Conservation (phyloP, 768 basidiomycete species). For the Sarcodon sp. region DNA sequence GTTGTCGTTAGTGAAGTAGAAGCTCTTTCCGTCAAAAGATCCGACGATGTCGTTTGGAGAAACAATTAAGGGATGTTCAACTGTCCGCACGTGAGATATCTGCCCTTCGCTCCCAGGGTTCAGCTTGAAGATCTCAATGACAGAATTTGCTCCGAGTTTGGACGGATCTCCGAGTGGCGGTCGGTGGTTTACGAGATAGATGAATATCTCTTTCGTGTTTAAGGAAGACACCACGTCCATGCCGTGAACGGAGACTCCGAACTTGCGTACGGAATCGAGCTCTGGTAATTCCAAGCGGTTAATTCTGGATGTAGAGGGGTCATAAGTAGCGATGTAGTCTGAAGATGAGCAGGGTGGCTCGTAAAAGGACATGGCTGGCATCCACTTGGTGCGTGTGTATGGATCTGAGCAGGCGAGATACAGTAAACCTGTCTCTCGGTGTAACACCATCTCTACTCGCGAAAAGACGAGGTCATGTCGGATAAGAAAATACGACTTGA, state of each 20-base stretch:
- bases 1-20: constrained; percentile 64
- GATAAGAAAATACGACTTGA: not conserved
- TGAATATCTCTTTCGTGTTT: constrained; percentile 30
- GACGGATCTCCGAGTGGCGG: constrained; percentile 28
- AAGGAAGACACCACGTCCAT: constrained; percentile 54
- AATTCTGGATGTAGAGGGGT: constrained; percentile 30
- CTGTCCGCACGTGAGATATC: constrained; percentile 42
- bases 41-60: constrained; percentile 71
- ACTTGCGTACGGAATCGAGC: constrained; percentile 17
- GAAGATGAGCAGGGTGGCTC: constrained; percentile 23
- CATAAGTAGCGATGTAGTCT: constrained; percentile 52
- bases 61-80: constrained; percentile 38
- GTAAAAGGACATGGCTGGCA: constrained; percentile 25
- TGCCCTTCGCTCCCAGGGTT: constrained; percentile 22
- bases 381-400: constrained; percentile 35
- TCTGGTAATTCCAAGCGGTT: constrained; percentile 30
- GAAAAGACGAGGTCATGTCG: no score
- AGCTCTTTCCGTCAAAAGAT: constrained; percentile 43
- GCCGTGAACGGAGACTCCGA: constrained; percentile 44
- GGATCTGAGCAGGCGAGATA: constrained; percentile 54
- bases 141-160: constrained; percentile 54
- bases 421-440: constrained; percentile 39
- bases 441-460: constrained; percentile 40
- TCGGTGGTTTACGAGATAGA: constrained; percentile 67
- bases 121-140: constrained; percentile 58